Base-by-base conservation (phyloP, 2,329 filamentous ascomycete species). In the Triangularia setosa region DNA sequence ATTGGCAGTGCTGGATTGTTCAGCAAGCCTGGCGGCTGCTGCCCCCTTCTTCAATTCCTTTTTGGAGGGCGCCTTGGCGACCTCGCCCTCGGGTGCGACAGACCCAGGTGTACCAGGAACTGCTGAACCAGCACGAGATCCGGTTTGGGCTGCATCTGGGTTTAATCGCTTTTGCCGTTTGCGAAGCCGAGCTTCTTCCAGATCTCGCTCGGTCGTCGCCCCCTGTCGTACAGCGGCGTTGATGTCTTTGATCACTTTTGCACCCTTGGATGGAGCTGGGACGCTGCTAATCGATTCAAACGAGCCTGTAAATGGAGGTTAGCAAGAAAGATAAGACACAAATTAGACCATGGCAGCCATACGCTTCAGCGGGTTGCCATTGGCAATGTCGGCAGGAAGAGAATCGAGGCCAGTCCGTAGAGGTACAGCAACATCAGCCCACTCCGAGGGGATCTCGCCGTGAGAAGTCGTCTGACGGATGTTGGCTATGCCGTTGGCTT, bases 21-120 rank as follows among this genome's bases (percentile, higher is more conserved):
- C 92, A 0, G 87, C 90, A 23, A 89, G 85, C 70, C 90, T 91
- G 67, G 92, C 89, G 65, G 92, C 89, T n/a, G 87, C 85, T 69
- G 90, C 84, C 68, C 88, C 90, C 76, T 89, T 92, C 73, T 90
- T 87, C 66, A 82, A 83, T 75, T 97, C 93, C 79, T 97, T 97
- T 82, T 97, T 97, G 4, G 90, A 90, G 60, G 91, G 83, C 3
- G 87, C 83, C 75, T 93, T 94, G 69, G 60, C 56, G 1, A 53
- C 58, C 28, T 86, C 83, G 1, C 80, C 74, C 61, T 90, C 88
- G 0, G 88, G 84, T 0, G 88, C 86, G 52, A 85, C 82, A 1
- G 85, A 81, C 5, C 85, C 86, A 2, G 88, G 86, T 0, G 86
- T 89, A 2, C 83, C 83, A 11, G 86, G 82, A 16, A 85, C 85